These are phyloP conservation scores for Eucalyptus marginata DNA, from an alignment of 345 rosid genomes.

Conservation along the genomic window DNA sequence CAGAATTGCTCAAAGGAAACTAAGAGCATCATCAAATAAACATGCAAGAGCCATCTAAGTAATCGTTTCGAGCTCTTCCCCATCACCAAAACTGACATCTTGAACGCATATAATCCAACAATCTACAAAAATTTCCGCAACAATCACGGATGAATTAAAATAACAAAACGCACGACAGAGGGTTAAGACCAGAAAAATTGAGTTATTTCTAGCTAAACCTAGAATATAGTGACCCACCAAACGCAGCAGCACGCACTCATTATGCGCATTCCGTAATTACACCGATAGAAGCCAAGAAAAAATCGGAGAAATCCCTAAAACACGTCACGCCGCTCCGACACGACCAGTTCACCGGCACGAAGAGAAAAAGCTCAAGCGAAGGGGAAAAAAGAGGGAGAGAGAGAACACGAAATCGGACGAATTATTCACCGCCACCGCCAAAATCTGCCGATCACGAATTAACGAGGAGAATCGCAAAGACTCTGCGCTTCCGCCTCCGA, in stretches of 20 bases:
- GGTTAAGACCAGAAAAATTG: neutral
- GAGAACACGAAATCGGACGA: neutral
- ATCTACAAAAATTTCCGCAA: neutral
- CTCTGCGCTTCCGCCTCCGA: neutral
- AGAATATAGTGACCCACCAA: neutral
- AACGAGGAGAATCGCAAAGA: neutral
- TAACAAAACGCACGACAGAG: neutral
- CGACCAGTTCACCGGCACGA: neutral
- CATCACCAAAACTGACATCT: neutral
- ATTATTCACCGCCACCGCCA: neutral
- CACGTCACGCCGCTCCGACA: neutral
- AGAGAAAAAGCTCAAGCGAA: neutral
- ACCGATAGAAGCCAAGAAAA: neutral
- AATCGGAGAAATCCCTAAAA: neutral
- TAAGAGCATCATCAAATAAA: neutral
- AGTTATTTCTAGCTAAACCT: neutral
- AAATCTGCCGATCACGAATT: neutral
- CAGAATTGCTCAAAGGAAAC: neutral
- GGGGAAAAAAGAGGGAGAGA: neutral
- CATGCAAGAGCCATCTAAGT: neutral
- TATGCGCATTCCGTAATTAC: neutral
- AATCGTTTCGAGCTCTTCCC: neutral
- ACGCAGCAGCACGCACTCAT: neutral
- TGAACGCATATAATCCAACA: neutral
- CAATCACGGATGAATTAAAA: neutral